These are phyloP conservation scores for Saccharomyces hybrid DNA, from an alignment of 1,139 yeast species.

Conservation along the genomic window DNA sequence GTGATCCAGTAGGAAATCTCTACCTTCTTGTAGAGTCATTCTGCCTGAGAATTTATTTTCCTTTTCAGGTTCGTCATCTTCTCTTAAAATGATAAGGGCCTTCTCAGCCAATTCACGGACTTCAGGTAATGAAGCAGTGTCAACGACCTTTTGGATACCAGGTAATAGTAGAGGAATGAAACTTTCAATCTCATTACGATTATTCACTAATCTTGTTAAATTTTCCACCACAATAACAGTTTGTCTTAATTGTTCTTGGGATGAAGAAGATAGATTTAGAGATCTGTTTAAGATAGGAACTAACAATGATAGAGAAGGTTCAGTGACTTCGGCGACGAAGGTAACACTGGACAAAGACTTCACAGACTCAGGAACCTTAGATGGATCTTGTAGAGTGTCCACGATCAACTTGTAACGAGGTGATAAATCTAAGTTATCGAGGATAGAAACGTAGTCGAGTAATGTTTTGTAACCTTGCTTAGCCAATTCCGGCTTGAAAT, in stretches of 20 bases:
- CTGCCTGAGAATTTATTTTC: conserved; percentile 75
- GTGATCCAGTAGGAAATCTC: conserved; percentile 38
- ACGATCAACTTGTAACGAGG: conserved; percentile 82
- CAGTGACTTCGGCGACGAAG: conserved; percentile 96
- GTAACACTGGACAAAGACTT: conserved; percentile 88
- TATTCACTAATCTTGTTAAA: conserved; percentile 88
- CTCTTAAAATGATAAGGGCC: conserved; percentile 73
- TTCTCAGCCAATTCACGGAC: conserved; percentile 88
- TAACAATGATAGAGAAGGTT: conserved; percentile 80
- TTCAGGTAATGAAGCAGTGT: conserved; percentile 91
- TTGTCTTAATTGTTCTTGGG: conserved; percentile 94
- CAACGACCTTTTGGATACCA: conserved; percentile 79
- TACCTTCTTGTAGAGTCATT: conserved; percentile 50
- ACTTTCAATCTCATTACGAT: conserved; percentile 82
- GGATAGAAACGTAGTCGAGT: conserved; percentile 63
- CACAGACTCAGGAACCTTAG: conserved; percentile 81
- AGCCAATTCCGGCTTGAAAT: conserved; percentile 92
- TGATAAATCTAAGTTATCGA: conserved; percentile 86
- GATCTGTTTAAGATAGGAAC: conserved; percentile 93
- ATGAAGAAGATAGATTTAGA: conserved; percentile 69
- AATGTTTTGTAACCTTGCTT: conserved; percentile 71
- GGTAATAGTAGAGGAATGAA: conserved; percentile 83
- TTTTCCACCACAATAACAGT: conserved; percentile 95
- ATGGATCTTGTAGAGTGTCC: conserved; percentile 83
- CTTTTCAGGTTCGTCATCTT: conserved; percentile 61